Evolutionary conservation across 148 eudicot species (phyloP).

Genomic region (Rhododendron ferrugineum): DNA sequence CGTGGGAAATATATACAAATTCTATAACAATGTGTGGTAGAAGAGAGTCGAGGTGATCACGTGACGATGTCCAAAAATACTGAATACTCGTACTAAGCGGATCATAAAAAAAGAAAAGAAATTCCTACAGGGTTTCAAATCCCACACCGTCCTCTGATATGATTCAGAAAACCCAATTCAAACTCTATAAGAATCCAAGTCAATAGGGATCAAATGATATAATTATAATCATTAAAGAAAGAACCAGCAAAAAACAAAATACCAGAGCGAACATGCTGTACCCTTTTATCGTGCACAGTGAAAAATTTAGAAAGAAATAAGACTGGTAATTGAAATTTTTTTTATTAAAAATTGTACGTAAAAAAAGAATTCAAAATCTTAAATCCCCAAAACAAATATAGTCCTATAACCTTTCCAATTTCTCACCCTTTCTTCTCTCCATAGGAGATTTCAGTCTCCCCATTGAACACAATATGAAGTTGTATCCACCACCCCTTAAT

Average conservation of each 20-base stretch:
- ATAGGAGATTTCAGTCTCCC: neutral
- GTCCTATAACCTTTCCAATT: neutral
- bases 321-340: rapidly evolving
- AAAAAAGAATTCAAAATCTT: too few relatives aligned
- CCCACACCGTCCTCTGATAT: neutral
- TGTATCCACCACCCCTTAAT: neutral
- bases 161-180: neutral
- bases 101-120: too few relatives aligned
- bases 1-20: too few relatives aligned
- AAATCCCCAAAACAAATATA: too few relatives aligned
- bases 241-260: neutral
- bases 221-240: neutral
- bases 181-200: neutral
- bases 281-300: too few relatives aligned
- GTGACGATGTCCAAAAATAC: too few relatives aligned
- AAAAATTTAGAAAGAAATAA: too few relatives aligned
- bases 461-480: neutral
- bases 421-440: neutral
- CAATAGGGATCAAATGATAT: neutral
- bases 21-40: too few relatives aligned
- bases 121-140: neutral
- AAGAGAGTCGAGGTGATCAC: too few relatives aligned
- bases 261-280: too few relatives aligned
- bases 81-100: too few relatives aligned
- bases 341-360: too few relatives aligned